Evolutionary conservation across 2,329 filamentous ascomycete genomes (phyloP).

Genomic region (Lachnellula subtilissima): DNA sequence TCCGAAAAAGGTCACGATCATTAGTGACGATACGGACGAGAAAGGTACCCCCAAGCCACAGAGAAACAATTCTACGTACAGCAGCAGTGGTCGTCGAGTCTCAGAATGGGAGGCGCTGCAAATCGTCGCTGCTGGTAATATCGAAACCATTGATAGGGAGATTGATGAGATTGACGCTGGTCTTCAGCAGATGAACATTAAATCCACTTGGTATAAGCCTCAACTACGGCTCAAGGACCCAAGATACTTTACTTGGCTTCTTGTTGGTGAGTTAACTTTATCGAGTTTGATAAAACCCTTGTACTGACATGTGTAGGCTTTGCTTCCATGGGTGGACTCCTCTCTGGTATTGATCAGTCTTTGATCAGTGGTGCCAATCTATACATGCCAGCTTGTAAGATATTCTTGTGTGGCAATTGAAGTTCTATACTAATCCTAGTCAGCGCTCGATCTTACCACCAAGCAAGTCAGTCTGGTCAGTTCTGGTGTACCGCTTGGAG

Average conservation of each 20-base stretch:
- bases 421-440: conserved; percentile 1
- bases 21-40: conserved; percentile 7
- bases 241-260: conserved; percentile 52
- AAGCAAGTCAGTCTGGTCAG: conserved; percentile 62
- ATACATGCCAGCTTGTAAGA: conserved; percentile 47
- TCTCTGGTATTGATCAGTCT: conserved; percentile 68
- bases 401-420: too few species aligned
- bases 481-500: conserved; percentile 66
- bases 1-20: conserved; percentile 1
- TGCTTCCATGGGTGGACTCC: conserved; percentile 69
- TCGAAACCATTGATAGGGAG: conserved; percentile 31
- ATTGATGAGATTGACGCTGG: conserved; percentile 32
- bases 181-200: conserved; percentile 22
- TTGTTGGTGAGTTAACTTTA: conserved; percentile 16
- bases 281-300: neutral
- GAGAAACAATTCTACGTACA: neutral
- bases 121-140: conserved; percentile 27
- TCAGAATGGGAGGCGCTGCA: conserved; percentile 31
- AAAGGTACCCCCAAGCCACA: conserved; percentile 6
- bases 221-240: conserved; percentile 57
- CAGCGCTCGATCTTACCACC: conserved; percentile 49
- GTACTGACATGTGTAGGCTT: conserved; percentile 41
- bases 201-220: conserved; percentile 35
- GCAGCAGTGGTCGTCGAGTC: conserved; percentile 1
- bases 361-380: conserved; percentile 68